These are phyloP conservation scores for Calonectria crousiana DNA, from an alignment of 2,329 filamentous ascomycete genomes.

Conservation along the genomic window DNA sequence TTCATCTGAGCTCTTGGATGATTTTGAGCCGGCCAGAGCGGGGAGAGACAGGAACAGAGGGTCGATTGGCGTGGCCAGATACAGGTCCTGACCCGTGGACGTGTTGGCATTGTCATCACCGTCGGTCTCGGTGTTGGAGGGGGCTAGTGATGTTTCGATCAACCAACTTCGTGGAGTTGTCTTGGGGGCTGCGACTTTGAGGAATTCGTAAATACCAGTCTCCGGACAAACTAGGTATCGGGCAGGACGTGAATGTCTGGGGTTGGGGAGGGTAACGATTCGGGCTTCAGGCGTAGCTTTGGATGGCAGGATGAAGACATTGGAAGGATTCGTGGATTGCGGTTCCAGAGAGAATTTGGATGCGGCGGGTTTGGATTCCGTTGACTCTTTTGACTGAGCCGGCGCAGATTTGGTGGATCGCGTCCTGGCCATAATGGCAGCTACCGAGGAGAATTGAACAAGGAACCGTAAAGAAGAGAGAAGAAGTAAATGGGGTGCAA, in stretches of 20 bases:
- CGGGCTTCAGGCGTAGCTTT: constrained; percentile 65
- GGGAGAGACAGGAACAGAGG: constrained; percentile 87
- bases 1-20: constrained; percentile 56
- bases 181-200: constrained; percentile 65
- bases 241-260: constrained; percentile 65
- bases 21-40: constrained; percentile 65
- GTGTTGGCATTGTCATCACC: constrained; percentile 50
- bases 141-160: constrained; percentile 54
- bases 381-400: constrained; percentile 40
- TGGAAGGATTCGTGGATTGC: constrained; percentile 58
- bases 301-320: constrained; percentile 72
- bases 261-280: constrained; percentile 71
- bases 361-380: constrained; percentile 44
- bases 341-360: constrained; percentile 58
- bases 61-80: constrained; percentile 87
- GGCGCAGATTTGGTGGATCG: constrained; percentile 56
- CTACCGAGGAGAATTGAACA: not conserved
- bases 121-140: constrained; percentile 32
- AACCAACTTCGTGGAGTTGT: constrained; percentile 73
- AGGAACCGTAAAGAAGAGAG: not conserved
- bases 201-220: constrained; percentile 75
- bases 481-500: not conserved
- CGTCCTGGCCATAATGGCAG: constrained; percentile 61
- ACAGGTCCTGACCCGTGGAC: constrained; percentile 78
- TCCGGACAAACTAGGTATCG: constrained; percentile 74